Percentiles rank a stretch among this genome's conserved stretches.
Evolutionary conservation across 768 basidiomycete species (phyloP).

Genomic region (Pleurotus djamor): DNA sequence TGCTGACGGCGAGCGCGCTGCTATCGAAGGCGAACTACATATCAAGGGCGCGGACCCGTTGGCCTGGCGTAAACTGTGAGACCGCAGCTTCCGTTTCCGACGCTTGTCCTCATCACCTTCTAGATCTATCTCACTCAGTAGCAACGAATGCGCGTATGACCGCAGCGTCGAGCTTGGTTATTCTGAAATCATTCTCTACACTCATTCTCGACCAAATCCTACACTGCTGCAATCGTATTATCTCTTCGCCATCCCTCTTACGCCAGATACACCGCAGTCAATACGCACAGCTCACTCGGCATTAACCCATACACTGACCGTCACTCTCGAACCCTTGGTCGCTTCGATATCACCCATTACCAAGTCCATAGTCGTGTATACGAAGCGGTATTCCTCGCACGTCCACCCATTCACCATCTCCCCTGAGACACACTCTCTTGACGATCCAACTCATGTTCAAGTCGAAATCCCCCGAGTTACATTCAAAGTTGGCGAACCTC

Average conservation of each 20-base stretch:
- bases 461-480: conserved; percentile 71
- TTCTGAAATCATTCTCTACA: conserved; percentile 55
- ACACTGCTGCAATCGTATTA: conserved; percentile 55
- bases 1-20: conserved; percentile 77
- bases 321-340: conserved; percentile 56
- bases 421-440: conserved; percentile 56
- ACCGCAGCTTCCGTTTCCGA: conserved; percentile 17
- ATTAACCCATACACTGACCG: conserved; percentile 68
- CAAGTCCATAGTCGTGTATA: conserved; percentile 66
- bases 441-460: conserved; percentile 65
- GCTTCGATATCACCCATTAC: conserved; percentile 34
- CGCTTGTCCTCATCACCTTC: conserved; percentile 11
- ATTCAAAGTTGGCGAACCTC: conserved; percentile 69
- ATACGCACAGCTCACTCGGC: conserved; percentile 75
- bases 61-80: conserved; percentile 72
- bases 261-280: conserved; percentile 79
- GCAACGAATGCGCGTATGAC: conserved; percentile 60
- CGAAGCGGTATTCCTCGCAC: conserved; percentile 72
- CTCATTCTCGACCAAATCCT: conserved; percentile 31
- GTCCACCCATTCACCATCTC: conserved; percentile 49
- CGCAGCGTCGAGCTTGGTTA: conserved; percentile 65
- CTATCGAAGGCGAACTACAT: conserved; percentile 86
- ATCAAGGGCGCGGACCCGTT: conserved; percentile 65
- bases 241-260: conserved; percentile 82
- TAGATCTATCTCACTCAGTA: conserved; percentile 66